Evolutionary conservation across 164 flowering plant species (phyloP), one percentile per base, ranked within the genome.

Genomic region (Buxus sempervirens): DNA sequence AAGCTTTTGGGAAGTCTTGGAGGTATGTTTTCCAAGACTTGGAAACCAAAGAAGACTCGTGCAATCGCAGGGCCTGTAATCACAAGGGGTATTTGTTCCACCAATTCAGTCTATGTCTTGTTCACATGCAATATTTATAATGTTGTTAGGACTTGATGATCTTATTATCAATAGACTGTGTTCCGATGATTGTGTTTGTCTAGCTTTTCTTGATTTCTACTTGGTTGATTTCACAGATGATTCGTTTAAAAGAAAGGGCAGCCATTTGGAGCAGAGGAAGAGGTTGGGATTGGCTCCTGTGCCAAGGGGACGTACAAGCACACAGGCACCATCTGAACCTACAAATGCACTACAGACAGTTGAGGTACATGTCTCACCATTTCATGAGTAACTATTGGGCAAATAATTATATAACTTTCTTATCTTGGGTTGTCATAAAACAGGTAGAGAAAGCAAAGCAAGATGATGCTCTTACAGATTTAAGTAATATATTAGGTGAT

Each of bases 31-130:
- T 90, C 98, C 0, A 95, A 68, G 77, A 81, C 97, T 16, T 95
- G 99, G 99, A 92, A 83, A 79, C 95, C 99, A 54, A 92, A 89
- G 84, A 95, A 88, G 87, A 78, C 76, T 60, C 78, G 76, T 54
- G 69, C 83, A 56, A 88, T 95, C 38, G 61, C 72, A 4, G 99
- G 99, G 64, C 98, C 99, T 70, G 18, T 73, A 20, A 76, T 75
- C 49, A 75, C 80, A 15, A 66, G 79, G 78, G 93, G 96, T 89
- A 61, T 54, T 49, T 27, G 16, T 32, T 26, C 23, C 42, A 27
- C 18, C n/a, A 22, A 1, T 18, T 21, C 5, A 12, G 18, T 55
- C 54, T 59, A 23, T 45, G 57, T 64, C 27, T 54, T 23, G 19
- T 18, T 9, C 0, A 19, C 0, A 36, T 54, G 26, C 21, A 51